A percentile compares a stretch with the other conserved stretches of the same genome.
These are phyloP conservation scores for Nicotiana obtusifolia DNA, from an alignment of 257 asterid species.

Conservation along the genomic window DNA sequence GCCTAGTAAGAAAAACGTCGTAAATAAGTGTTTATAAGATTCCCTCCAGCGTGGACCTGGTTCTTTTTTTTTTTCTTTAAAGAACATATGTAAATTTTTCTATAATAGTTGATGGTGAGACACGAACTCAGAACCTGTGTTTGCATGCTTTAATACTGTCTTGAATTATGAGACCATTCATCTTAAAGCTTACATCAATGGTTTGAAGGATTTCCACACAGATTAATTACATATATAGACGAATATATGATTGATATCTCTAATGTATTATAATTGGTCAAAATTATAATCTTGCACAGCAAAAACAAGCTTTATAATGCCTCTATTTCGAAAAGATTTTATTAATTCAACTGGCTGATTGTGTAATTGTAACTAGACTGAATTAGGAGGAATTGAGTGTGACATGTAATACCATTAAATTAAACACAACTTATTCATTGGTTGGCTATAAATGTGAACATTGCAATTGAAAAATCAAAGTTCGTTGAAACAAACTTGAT, in stretches of 20 bases:
- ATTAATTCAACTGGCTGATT: not conserved
- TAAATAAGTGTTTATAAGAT: no score
- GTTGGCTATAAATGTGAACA: not conserved
- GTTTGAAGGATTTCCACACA: not conserved
- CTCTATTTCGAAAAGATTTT: no score
- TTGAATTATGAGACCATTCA: not conserved
- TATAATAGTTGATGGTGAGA: not conserved
- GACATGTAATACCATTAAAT: not conserved
- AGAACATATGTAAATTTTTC: not conserved
- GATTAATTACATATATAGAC: not conserved
- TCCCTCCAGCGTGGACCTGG: not conserved
- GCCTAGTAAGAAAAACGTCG: no score
- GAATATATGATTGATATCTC: not conserved
- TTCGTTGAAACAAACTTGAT: not conserved
- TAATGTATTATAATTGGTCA: not conserved
- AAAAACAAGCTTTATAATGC: not conserved
- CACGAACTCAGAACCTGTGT: not conserved
- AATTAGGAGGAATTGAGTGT: not conserved
- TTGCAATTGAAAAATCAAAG: not conserved
- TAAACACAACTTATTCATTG: not conserved
- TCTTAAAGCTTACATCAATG: not conserved
- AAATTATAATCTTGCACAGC: not conserved
- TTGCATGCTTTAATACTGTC: no score
- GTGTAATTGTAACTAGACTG: not conserved
- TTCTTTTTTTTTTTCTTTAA: not conserved